phyloP scores from a whole-genome alignment of 1,139 yeast species.

The Saccharomycopsis crataegensis region DNA sequence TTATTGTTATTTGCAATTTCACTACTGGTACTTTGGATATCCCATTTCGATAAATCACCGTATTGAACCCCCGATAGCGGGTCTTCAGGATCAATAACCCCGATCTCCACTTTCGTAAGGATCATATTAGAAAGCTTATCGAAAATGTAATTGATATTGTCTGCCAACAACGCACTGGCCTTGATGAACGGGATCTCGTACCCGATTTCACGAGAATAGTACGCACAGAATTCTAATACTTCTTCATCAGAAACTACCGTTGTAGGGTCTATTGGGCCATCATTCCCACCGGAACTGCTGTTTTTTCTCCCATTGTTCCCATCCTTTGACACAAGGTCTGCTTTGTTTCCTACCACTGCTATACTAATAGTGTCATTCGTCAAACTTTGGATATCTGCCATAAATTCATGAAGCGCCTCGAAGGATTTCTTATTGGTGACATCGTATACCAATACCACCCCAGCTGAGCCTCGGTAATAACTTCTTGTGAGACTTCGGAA shows the following conservation, averaged over 20 bases:
- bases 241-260: slow-evolving; percentile 29
- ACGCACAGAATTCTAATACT: slow-evolving; percentile 28
- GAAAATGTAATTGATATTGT: slow-evolving; percentile 55
- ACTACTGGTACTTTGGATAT: slow-evolving; percentile 18
- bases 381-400: slow-evolving; percentile 40
- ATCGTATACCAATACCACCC: slow-evolving; percentile 71
- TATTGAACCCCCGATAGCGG: slow-evolving; percentile 39
- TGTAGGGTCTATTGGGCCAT: slow-evolving; percentile 24
- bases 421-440: slow-evolving; percentile 47
- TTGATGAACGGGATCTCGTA: slow-evolving; percentile 30
- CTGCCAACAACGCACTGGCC: slow-evolving; percentile 50
- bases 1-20: not conserved
- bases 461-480: slow-evolving; percentile 75
- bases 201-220: slow-evolving; percentile 22
- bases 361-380: slow-evolving; percentile 35
- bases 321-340: slow-evolving; percentile 28
- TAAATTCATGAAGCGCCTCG: slow-evolving; percentile 41
- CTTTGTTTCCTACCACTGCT: slow-evolving; percentile 43
- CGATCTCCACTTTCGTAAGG: slow-evolving; percentile 37
- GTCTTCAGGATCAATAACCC: slow-evolving; percentile 37
- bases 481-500: slow-evolving; percentile 68
- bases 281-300: not conserved
- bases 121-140: slow-evolving; percentile 35
- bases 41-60: slow-evolving; percentile 38
- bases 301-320: not conserved